phyloP scores from a whole-genome alignment of 2,329 filamentous ascomycete genomes.

The Ophiostoma quercus region DNA sequence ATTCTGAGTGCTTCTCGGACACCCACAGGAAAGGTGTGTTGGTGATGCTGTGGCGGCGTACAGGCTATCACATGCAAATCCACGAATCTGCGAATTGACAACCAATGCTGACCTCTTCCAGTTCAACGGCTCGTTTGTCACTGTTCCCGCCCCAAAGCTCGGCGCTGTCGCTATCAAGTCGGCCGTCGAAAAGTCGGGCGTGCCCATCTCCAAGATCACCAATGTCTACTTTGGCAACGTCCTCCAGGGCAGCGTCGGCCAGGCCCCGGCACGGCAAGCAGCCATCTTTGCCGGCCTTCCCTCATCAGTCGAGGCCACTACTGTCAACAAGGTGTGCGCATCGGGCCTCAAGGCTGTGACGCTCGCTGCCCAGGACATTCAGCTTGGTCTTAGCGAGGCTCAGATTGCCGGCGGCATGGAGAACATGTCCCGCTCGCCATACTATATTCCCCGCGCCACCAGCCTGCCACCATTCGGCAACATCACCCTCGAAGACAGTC shows the following conservation, averaged over 20 bases:
- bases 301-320: conserved; percentile 75
- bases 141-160: conserved; percentile 78
- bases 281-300: conserved; percentile 81
- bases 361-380: conserved; percentile 88
- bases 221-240: conserved; percentile 99
- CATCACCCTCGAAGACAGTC: conserved; percentile 79
- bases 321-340: conserved; percentile 97
- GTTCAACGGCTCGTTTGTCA: conserved; percentile 91
- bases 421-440: conserved; percentile 92
- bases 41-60: neutral
- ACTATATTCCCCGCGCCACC: conserved; percentile 79
- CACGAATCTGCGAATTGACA: neutral
- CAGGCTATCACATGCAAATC: conserved; percentile 13
- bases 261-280: conserved; percentile 88
- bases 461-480: conserved; percentile 81
- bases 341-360: conserved; percentile 90
- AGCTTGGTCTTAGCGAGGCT: conserved; percentile 81
- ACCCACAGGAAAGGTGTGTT: conserved; percentile 75
- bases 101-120: conserved; percentile 35
- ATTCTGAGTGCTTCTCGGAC: conserved; percentile 88
- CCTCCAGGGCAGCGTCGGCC: conserved; percentile 74
- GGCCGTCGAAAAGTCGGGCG: conserved; percentile 76
- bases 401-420: conserved; percentile 96
- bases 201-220: conserved; percentile 74
- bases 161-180: conserved; percentile 89